Base-by-base conservation (phyloP, 2,329 filamentous ascomycete genomes). In the Microcyclospora pomicola region DNA sequence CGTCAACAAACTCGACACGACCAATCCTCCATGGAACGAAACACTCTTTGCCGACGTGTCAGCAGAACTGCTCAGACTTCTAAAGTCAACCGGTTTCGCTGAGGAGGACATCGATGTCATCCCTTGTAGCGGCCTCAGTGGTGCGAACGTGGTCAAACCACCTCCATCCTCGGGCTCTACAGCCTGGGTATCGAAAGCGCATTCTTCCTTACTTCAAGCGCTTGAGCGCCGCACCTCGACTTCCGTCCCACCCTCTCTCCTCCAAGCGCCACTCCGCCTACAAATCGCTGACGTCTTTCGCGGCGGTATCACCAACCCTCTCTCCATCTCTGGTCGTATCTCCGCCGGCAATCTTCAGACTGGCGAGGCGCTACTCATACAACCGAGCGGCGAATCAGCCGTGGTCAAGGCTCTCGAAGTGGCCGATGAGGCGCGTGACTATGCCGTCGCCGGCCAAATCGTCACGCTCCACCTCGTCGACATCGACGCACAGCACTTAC, bases 361-460 rank as follows among this genome's bases (percentile, higher is more conserved):
- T 12, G 91, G 88, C 15, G 91, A 98, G 52, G 71, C 72, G 1
- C 65, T 96, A 11, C 56, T 87, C 5, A 73, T 84, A 2, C 80
- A 92, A 58, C 91, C 91, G 0, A 82, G 82, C 38, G 78, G 77
- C 15, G 82, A 95, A 55, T 79, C 73, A 29, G 87, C 84, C 1
- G 77, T 75, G 36, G 72, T 96, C 58, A 93, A 88, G 56, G 80
- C 75, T 3, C 68, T 98, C 34, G 79, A 91, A 56, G 71, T 86
- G 9, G 80, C 88, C 54, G 71, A 75, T 15, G 73, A 82, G 36
- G 63, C 73, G 1, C 73, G 71, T 10, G 86, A 94, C 42, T 98
- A 86, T 85, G 85, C 83, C 0, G 86, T 95, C 11, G 87, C 88
- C 1, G 88, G 88, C 1, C 85, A 96, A 54, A 93, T 91, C 42